Evolutionary conservation across 352 stramenopile genomes (phyloP).

Genomic region (Aphanomyces invadans): DNA sequence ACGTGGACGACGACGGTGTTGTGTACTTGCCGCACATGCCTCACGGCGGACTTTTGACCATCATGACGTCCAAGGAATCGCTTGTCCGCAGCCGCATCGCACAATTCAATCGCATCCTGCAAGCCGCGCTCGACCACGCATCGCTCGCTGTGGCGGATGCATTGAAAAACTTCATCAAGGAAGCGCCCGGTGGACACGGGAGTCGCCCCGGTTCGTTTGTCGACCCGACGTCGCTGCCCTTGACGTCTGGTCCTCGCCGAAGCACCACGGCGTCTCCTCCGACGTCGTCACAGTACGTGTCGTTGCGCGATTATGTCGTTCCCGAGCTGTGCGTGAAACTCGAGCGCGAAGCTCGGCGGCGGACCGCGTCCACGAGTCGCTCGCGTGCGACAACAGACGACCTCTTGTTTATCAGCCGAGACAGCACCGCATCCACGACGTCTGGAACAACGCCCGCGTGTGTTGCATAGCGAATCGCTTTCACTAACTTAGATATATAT

Average conservation of each 20-base stretch:
- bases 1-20: background rate
- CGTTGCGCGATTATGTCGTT: constrained; percentile 59
- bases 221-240: too few relatives aligned
- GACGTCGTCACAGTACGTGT: constrained; percentile 46
- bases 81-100: constrained; percentile 58
- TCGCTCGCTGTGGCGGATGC: constrained; percentile 46
- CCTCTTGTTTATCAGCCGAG: background rate
- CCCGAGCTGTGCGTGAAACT: constrained; percentile 62
- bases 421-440: constrained; percentile 1
- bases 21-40: constrained; percentile 46
- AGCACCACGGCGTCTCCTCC: too few relatives aligned
- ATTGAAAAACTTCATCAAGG: constrained; percentile 72
- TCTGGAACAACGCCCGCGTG: too few relatives aligned
- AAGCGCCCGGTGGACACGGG: constrained; percentile 46
- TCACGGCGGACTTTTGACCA: constrained; percentile 42
- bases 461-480: background rate
- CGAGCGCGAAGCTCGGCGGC: constrained; percentile 49
- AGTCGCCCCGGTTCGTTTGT: too few relatives aligned
- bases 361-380: constrained; percentile 48
- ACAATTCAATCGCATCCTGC: constrained; percentile 63
- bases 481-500: background rate
- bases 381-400: background rate
- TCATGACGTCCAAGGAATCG: constrained; percentile 50
- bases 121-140: constrained; percentile 57
- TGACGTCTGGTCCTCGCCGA: too few relatives aligned